Evolutionary conservation across 2,329 filamentous ascomycete genomes (phyloP).

Genomic region (Tolypocladium album): DNA sequence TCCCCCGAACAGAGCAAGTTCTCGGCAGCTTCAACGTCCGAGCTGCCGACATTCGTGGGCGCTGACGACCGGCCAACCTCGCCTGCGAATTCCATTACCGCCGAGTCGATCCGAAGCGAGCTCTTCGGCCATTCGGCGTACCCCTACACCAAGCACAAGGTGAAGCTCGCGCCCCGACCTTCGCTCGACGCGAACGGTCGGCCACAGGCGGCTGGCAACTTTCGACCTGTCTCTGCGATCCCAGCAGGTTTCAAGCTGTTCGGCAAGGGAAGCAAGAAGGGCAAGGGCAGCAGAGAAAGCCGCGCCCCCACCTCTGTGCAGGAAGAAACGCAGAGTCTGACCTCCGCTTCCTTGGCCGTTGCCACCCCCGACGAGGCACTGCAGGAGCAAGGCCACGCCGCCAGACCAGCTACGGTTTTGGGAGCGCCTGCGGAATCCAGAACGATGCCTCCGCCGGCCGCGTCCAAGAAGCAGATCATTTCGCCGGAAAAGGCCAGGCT

Average conservation of each 20-base stretch:
- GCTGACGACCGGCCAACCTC: conserved; percentile 32
- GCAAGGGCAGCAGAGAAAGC: conserved; percentile 15
- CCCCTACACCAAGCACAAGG: conserved; percentile 58
- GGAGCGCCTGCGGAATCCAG: conserved; percentile 30
- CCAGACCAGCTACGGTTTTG: conserved; percentile 33
- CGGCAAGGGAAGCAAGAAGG: conserved; percentile 45
- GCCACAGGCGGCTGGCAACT: conserved; percentile 50
- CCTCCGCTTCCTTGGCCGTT: conserved; percentile 23
- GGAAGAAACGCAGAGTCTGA: conserved; percentile 25
- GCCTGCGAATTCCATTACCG: conserved; percentile 32
- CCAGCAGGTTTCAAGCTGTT: conserved; percentile 70
- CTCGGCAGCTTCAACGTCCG: conserved; percentile 30
- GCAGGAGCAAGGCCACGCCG: conserved; percentile 10
- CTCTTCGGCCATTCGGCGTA: conserved; percentile 38
- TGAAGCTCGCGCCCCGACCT: conserved; percentile 81
- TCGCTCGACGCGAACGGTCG: conserved; percentile 55
- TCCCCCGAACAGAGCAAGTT: conserved; percentile 40
- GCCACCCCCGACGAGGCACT: conserved; percentile 22
- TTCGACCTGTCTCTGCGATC: conserved; percentile 66
- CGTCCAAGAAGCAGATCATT: conserved; percentile 40
- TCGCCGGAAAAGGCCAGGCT: conserved; percentile 84
- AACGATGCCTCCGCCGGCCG: conserved; percentile 26
- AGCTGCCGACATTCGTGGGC: conserved; percentile 42
- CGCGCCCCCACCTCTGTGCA: conserved; percentile 12
- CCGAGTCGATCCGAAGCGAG: conserved; percentile 36